These are phyloP conservation scores for Saturnispora kantuleensis DNA, from an alignment of 805 yeast species.

Conservation along the genomic window DNA sequence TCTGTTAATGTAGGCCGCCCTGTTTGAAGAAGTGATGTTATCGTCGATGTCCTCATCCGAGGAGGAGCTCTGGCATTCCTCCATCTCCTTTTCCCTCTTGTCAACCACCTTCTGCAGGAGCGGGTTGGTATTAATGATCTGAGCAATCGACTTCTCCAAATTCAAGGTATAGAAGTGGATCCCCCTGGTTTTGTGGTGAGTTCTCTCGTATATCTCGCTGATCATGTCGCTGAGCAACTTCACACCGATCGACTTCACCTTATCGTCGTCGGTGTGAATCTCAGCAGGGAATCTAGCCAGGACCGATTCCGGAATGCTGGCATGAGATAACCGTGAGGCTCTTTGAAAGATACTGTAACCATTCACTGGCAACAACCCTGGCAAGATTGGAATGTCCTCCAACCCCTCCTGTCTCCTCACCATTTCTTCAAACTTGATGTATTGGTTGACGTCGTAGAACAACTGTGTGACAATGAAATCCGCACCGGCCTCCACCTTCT, in stretches of 20 bases:
- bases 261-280: slow-evolving; percentile 63
- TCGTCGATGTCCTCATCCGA: slow-evolving; percentile 27
- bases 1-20: slow-evolving; percentile 27
- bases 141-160: slow-evolving; percentile 85
- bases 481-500: slow-evolving; percentile 90
- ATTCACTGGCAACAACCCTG: slow-evolving; percentile 89
- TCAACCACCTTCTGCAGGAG: slow-evolving; percentile 40
- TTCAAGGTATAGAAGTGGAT: slow-evolving; percentile 91
- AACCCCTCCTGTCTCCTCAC: slow-evolving; percentile 34
- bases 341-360: slow-evolving; percentile 74
- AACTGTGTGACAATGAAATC: slow-evolving; percentile 87
- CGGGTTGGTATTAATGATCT: slow-evolving; percentile 57
- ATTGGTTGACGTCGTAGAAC: slow-evolving; percentile 79
- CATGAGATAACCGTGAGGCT: slow-evolving; percentile 84
- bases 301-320: slow-evolving; percentile 58
- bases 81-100: slow-evolving; percentile 29
- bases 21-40: slow-evolving; percentile 25
- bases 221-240: slow-evolving; percentile 57
- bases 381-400: slow-evolving; percentile 49
- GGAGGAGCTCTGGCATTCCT: slow-evolving; percentile 27
- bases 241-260: slow-evolving; percentile 78
- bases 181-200: slow-evolving; percentile 57
- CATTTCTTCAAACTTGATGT: slow-evolving; percentile 50
- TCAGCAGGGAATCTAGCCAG: slow-evolving; percentile 44
- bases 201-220: slow-evolving; percentile 40